Percentiles rank a stretch among this genome's conserved stretches.
These are phyloP conservation scores for Cydonia oblonga DNA, from an alignment of 331 rosid genomes.

Conservation along the genomic window DNA sequence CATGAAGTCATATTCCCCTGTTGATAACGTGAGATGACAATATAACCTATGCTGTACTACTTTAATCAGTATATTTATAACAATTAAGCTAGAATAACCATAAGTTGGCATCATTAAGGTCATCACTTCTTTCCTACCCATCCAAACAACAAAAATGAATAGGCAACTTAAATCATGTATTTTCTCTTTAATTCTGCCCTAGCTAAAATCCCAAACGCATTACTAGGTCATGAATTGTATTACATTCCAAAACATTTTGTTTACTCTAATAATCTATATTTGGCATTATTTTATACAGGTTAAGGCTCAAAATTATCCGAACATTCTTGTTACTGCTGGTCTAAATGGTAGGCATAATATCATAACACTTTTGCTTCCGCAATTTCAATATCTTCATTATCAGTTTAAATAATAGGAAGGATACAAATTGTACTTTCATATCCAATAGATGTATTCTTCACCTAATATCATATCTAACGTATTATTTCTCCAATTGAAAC, in stretches of 20 bases:
- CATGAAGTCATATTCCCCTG: conserved; percentile 95
- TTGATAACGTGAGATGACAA: conserved; percentile 70
- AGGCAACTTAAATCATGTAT: not conserved
- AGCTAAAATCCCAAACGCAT: not conserved
- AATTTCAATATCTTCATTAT: not conserved
- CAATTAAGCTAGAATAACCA: not conserved
- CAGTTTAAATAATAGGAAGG: not conserved
- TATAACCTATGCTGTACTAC: not conserved
- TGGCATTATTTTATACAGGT: conserved; percentile 39
- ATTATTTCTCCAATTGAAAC: conserved; percentile 1
- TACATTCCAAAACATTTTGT: not conserved
- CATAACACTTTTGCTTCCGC: not conserved
- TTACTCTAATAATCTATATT: not conserved
- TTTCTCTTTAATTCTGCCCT: not conserved
- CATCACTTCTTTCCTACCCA: not conserved
- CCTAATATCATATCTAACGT: conserved; percentile 4
- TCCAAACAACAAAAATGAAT: not conserved
- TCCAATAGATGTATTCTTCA: not conserved
- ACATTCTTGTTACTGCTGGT: conserved; percentile 85
- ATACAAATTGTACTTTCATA: not conserved
- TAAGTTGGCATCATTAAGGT: not conserved
- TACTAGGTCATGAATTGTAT: not conserved
- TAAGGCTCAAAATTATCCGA: conserved; percentile 63
- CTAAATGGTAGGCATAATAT: conserved; percentile 53
- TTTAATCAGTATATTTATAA: not conserved